Evolutionary conservation across 352 stramenopile genomes (phyloP).

Genomic region (Globisporangium apiculatum): DNA sequence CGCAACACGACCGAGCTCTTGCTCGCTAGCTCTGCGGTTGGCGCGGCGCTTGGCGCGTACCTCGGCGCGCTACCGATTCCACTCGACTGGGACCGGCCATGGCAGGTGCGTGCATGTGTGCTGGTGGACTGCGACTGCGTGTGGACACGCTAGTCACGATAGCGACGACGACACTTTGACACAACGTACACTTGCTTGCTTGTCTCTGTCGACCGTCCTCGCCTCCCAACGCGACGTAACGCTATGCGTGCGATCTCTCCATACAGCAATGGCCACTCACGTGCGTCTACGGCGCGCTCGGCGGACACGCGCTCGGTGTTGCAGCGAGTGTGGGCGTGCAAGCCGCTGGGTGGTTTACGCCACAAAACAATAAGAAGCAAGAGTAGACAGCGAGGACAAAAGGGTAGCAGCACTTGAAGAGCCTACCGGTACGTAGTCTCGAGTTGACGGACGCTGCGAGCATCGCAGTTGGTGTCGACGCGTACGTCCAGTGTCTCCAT

Average conservation of each 20-base stretch:
- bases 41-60: constrained; percentile 57
- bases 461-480: constrained; percentile 26
- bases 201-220: background rate
- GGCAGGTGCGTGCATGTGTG: constrained; percentile 45
- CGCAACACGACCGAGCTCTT: constrained; percentile 35
- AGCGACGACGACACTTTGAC: background rate
- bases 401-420: too few relatives aligned
- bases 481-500: constrained; percentile 45
- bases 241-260: too few relatives aligned
- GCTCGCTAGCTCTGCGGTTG: constrained; percentile 45
- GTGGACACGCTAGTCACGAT: too few relatives aligned
- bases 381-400: too few relatives aligned
- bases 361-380: too few relatives aligned
- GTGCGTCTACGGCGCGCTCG: constrained; percentile 66
- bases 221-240: too few relatives aligned
- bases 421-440: too few relatives aligned
- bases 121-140: too few relatives aligned
- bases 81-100: constrained; percentile 83
- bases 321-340: constrained; percentile 10
- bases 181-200: background rate
- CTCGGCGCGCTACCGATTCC: constrained; percentile 74
- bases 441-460: constrained; percentile 24
- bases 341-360: too few relatives aligned
- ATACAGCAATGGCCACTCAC: constrained; percentile 82
- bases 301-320: constrained; percentile 39